Conservation (phyloP, 352 stramenopile genomes). For the Phytopythium montanum region DNA sequence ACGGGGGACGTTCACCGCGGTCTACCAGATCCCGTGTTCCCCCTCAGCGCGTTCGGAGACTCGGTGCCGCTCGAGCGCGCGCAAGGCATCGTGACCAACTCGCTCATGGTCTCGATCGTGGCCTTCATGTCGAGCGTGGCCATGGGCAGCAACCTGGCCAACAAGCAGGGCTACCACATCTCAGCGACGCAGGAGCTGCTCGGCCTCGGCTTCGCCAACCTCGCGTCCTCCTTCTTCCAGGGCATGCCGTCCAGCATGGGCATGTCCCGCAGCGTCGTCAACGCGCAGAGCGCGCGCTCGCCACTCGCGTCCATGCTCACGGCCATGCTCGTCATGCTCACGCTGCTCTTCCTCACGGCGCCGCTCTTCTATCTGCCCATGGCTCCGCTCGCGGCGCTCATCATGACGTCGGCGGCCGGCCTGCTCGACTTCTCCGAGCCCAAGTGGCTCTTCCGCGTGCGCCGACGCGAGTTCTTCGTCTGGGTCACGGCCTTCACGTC, state of each 20-base stretch:
- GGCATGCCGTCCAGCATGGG: slow-evolving; percentile 88
- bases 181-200: slow-evolving; percentile 88
- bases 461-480: slow-evolving; percentile 59
- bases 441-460: slow-evolving; percentile 72
- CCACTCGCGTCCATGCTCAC: slow-evolving; percentile 89
- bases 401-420: slow-evolving; percentile 85
- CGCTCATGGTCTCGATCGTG: slow-evolving; percentile 83
- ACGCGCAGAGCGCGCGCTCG: slow-evolving; percentile 86
- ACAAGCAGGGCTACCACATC: slow-evolving; percentile 79
- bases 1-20: slow-evolving; percentile 79
- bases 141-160: slow-evolving; percentile 84
- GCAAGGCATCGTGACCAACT: slow-evolving; percentile 60
- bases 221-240: slow-evolving; percentile 86
- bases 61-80: slow-evolving; percentile 52
- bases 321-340: slow-evolving; percentile 84
- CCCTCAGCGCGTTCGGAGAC: slow-evolving; percentile 34
- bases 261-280: slow-evolving; percentile 90
- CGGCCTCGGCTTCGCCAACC: slow-evolving; percentile 88
- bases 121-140: slow-evolving; percentile 92
- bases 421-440: slow-evolving; percentile 88
- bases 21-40: slow-evolving; percentile 45
- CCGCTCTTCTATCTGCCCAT: slow-evolving; percentile 90
- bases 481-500: slow-evolving; percentile 47
- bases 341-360: slow-evolving; percentile 84
- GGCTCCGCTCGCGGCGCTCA: slow-evolving; percentile 82